These are phyloP conservation scores for Eucalyptus regnans DNA, from an alignment of 345 rosid species.

Conservation along the genomic window DNA sequence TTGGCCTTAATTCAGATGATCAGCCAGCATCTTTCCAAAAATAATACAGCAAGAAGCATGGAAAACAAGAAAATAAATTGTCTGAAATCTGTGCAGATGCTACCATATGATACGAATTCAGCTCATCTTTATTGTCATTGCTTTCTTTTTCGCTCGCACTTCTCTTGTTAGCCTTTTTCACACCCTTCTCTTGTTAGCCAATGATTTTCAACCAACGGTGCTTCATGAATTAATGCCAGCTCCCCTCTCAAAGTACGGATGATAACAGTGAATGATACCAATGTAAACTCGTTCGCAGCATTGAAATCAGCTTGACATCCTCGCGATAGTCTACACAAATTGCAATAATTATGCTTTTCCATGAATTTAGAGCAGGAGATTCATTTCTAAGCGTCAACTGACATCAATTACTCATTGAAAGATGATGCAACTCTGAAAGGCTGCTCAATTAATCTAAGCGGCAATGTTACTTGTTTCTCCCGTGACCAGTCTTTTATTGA, in stretches of 20 bases:
- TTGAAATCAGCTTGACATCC: not conserved
- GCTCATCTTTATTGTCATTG: not conserved
- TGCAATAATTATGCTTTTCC: not conserved
- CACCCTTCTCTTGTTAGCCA: not conserved
- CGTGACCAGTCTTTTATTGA: not conserved
- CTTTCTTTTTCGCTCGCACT: not conserved
- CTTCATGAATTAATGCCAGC: not conserved
- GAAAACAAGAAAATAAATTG: not conserved
- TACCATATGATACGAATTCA: not conserved
- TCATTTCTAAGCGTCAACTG: not conserved
- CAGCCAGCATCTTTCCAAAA: not conserved
- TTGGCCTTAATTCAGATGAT: not conserved
- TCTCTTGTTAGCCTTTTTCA: not conserved
- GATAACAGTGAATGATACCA: not conserved
- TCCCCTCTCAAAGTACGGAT: not conserved
- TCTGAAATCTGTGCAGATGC: not conserved
- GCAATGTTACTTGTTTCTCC: not conserved
- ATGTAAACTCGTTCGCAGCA: not conserved
- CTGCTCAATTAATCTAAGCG: not conserved
- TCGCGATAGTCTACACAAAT: not conserved
- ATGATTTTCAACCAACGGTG: not conserved
- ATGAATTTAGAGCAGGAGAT: not conserved
- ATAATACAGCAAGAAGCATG: not conserved
- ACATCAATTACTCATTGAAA: not conserved
- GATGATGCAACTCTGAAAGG: not conserved